A percentile compares a stretch with the other conserved stretches of the same genome.
phyloP scores from a whole-genome alignment of 2,329 filamentous ascomycete species.

The Xylariaceae sp. region DNA sequence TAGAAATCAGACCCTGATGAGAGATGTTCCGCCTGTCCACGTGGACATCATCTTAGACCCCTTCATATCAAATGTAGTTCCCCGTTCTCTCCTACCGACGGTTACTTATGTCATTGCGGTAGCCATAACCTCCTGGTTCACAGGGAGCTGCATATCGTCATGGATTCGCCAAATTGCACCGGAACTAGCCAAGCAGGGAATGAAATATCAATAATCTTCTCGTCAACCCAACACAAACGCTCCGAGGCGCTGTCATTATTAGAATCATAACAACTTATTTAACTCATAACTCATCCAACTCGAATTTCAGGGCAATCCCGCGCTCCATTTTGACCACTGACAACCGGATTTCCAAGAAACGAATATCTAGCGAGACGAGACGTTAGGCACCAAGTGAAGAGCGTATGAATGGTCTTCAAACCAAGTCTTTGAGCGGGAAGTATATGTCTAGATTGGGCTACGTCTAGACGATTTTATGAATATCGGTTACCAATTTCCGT shows the following conservation, averaged over 20 bases:
- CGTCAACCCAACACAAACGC: slow-evolving; percentile 21
- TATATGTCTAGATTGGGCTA: not conserved
- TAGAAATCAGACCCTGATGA: slow-evolving; percentile 69
- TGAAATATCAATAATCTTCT: slow-evolving; percentile 37
- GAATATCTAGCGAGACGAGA: not conserved
- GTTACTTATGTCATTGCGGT: slow-evolving; percentile 62
- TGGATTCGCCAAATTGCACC: slow-evolving; percentile 30
- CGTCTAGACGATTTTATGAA: not conserved
- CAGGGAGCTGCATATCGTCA: slow-evolving; percentile 36
- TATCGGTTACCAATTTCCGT: slow-evolving; percentile 29
- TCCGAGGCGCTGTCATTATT: slow-evolving; percentile 22
- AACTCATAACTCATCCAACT: slow-evolving; percentile 16
- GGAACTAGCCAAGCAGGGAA: slow-evolving; percentile 26
- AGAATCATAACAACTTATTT: slow-evolving; percentile 21
- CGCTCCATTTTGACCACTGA: not conserved
- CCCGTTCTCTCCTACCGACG: slow-evolving; percentile 69
- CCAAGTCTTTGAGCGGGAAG: not conserved
- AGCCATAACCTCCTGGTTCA: slow-evolving; percentile 43
- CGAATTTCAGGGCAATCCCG: slow-evolving; percentile 3
- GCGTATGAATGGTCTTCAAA: not conserved
- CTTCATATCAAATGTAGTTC: slow-evolving; percentile 73
- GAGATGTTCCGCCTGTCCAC: slow-evolving; percentile 62
- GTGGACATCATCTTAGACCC: slow-evolving; percentile 85
- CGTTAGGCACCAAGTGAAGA: not conserved
- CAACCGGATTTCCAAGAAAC: slow-evolving; percentile 1